Evolutionary conservation across 2,329 filamentous ascomycete species (phyloP).

Genomic region (Bipolaris cookei): DNA sequence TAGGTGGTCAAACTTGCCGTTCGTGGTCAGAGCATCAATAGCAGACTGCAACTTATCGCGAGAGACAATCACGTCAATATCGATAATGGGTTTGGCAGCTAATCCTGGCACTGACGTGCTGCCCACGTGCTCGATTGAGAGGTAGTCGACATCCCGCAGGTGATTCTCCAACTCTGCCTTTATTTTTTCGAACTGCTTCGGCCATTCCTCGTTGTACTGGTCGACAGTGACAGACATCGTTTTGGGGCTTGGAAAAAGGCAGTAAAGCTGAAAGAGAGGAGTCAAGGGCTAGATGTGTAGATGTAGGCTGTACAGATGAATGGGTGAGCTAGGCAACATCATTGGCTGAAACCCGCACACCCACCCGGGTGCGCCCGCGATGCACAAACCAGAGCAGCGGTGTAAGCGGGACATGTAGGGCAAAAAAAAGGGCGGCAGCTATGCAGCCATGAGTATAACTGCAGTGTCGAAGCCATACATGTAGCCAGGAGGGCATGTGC

Average conservation of each 20-base stretch:
- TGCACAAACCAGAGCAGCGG: constrained; percentile 4
- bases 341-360: constrained; percentile 3
- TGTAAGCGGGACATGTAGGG: constrained; percentile 2
- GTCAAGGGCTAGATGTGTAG: background rate
- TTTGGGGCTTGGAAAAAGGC: background rate
- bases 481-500: constrained; percentile 12
- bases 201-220: constrained; percentile 40
- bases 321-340: constrained; percentile 14
- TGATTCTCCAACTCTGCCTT: constrained; percentile 22
- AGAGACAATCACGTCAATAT: constrained; percentile 46
- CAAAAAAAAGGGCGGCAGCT: background rate
- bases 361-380: constrained; percentile 8
- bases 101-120: constrained; percentile 48
- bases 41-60: constrained; percentile 32
- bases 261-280: background rate
- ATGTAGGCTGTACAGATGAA: constrained; percentile 2
- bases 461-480: constrained; percentile 10
- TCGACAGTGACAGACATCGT: constrained; percentile 33
- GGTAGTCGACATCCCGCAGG: constrained; percentile 20
- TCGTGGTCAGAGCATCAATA: constrained; percentile 39
- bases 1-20: constrained; percentile 44
- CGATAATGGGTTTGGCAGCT: constrained; percentile 48
- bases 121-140: constrained; percentile 48
- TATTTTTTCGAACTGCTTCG: constrained; percentile 34
- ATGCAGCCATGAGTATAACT: background rate